Evolutionary conservation across 306 rosid genomes (phyloP), one percentile per base, ranked within the genome.

Genomic region (Coriaria nepalensis): DNA sequence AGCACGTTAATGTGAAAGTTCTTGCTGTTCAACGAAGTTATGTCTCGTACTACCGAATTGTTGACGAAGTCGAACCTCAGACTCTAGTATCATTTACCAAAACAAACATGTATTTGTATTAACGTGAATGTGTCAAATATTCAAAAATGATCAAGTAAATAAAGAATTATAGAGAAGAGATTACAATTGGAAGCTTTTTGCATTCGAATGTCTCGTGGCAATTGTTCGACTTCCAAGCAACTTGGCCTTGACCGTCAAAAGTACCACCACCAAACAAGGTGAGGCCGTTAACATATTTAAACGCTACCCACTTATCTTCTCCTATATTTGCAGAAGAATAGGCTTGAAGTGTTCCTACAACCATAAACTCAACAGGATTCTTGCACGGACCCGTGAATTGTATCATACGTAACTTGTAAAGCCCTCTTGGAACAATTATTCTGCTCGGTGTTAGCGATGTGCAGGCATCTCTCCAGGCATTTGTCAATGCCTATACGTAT

Each of bases 211-310:
- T 8, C 34, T 45, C 13, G 10, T 8, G 38, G 69, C 79, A 74
- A 11, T 65, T 65, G n/a, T 74, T 74, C 64, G 52, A 64, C 48
- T 72, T 75, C 76, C 76, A 74, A 15, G 76, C 80, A 37, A 52
- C n/a, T 35, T 69, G 73, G 9, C 80, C 80, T 61, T 35, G 73
- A 38, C 80, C 80, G 39, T 74, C 80, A 5, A 74, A 74, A 45
- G 68, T 74, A 38, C 80, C 76, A 0, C 76, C 70, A 61, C 81
- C 77, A 8, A 61, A 62, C 73, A 70, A 69, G 62, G 63, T 70
- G 53, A 74, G 53, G 42, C 73, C 68, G 14, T 70, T 39, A 33
- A 59, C 44, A 70, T 65, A 55, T 13, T 47, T 47, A 47, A 74
- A 74, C 36, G 62, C 68, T 43, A 74, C 13, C 77, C 77, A 66